phyloP scores from a whole-genome alignment of 257 asterid genomes.

The Solanum gracilifrons region DNA sequence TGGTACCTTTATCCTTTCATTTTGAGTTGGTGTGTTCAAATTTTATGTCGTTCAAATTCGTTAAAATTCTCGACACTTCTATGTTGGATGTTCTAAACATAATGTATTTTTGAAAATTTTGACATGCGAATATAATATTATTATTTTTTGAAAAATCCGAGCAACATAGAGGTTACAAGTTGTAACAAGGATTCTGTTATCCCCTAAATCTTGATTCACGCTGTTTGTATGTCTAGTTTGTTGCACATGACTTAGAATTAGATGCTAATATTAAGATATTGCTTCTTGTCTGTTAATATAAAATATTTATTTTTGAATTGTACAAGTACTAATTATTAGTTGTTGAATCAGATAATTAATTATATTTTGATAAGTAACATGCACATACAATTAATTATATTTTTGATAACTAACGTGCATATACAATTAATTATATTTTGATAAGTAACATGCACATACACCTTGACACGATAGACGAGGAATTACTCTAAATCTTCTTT shows the following conservation, averaged over 20 bases:
- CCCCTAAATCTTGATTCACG: not conserved
- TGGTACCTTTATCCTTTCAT: not conserved
- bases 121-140: fast-evolving
- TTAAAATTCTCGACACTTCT: no score
- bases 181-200: not conserved
- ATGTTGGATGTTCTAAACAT: not conserved
- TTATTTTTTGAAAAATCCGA: not conserved
- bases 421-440: no score
- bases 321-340: not conserved
- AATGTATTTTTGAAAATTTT: not conserved
- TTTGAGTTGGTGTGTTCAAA: not conserved
- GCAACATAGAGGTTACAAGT: not conserved
- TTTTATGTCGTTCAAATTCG: no score
- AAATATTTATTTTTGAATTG: not conserved
- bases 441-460: no score
- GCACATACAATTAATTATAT: no score
- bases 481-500: no score
- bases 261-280: not conserved
- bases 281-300: not conserved
- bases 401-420: no score
- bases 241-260: not conserved
- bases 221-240: not conserved
- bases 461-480: not conserved
- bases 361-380: no score
- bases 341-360: not conserved